Base-by-base conservation (phyloP, 768 basidiomycete species). In the Leucocoprinus birnbaumii region DNA sequence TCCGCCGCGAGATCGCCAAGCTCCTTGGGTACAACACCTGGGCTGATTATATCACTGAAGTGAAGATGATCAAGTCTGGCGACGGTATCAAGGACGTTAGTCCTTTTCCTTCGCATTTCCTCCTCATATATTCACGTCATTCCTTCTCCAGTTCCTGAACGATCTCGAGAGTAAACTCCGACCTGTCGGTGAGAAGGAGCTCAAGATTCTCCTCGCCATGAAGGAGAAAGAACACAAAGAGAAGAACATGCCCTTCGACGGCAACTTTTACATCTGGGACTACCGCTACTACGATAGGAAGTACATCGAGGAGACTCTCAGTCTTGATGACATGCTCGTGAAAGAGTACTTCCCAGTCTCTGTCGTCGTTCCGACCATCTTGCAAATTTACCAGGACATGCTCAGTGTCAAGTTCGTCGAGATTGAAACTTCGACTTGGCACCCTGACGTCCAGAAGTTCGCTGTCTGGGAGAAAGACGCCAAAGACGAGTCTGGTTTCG, bases 281-380 rank as follows among this genome's bases (percentile, higher is more conserved):
- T 94, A 91, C 66, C 79, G 88, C 61, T 86, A 85, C 66, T 88
- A 83, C 57, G 83, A 86, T 64, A 77, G 82, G 58, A 81, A 79
- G 64, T 89, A 73, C 63, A 73, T 86, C 51, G 87, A 93, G 68
- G 74, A 80, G 62, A 76, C 78, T 19, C 74, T 94, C 24, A 74
- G 78, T 34, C 77, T 92, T 31, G 90, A 94, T 58, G 89, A 93
- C 60, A 80, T 80, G 58, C 73, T 86, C 11, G 84, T 94, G 59
- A 93, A 94, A 69, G 87, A 94, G 66, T 91, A 93, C 68, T 94
- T 95, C 80, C 91, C 91, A 0, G 93, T 94, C 2, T 76, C 83
- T 2, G 80, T 86, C 16, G 90, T 95, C 41, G 87, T 95, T 10
- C 88, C 90, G 5, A 77, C 86, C 3, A 91, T 95, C 62, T 76